A percentile compares a stretch with the other conserved stretches of the same genome.
Evolutionary conservation across 1,284 basidiomycete species (phyloP).

Genomic region (Mycosarcoma maydis): DNA sequence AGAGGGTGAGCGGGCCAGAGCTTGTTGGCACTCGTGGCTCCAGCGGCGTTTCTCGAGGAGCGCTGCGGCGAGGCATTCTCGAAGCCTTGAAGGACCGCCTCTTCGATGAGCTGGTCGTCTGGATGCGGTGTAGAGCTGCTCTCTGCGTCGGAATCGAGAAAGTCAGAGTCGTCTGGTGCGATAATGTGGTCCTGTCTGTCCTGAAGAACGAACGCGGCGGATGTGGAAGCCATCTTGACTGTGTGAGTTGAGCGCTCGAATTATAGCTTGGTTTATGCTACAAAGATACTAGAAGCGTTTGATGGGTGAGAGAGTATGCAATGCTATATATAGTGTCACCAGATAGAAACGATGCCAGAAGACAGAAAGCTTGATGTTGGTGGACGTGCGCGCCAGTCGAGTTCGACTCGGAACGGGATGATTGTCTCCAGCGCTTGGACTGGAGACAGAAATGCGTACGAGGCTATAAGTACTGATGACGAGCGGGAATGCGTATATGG

Average conservation of each 20-base stretch:
- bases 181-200: slow-evolving; percentile 30
- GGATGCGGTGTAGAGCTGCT: slow-evolving; percentile 7
- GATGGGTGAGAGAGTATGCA: too few species aligned
- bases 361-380: too few species aligned
- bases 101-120: slow-evolving; percentile 31
- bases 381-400: too few species aligned
- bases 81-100: slow-evolving; percentile 22
- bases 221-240: slow-evolving; percentile 32
- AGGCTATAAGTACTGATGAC: slow-evolving; percentile 1
- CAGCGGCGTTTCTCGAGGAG: neutral
- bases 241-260: too few species aligned
- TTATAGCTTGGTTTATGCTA: too few species aligned
- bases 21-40: slow-evolving; percentile 1
- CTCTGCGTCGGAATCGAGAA: slow-evolving; percentile 55
- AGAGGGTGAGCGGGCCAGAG: slow-evolving; percentile 49
- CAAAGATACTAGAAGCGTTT: too few species aligned
- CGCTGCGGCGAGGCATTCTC: neutral
- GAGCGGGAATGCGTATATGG: too few species aligned
- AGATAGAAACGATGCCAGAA: too few species aligned
- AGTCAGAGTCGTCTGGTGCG: slow-evolving; percentile 59
- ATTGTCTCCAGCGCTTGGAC: too few species aligned
- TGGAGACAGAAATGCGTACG: neutral
- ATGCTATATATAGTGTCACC: too few species aligned
- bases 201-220: slow-evolving; percentile 30
- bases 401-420: too few species aligned